phyloP scores from a whole-genome alignment of 108 stramenopile genomes.

The Asterionellopsis glacialis region DNA sequence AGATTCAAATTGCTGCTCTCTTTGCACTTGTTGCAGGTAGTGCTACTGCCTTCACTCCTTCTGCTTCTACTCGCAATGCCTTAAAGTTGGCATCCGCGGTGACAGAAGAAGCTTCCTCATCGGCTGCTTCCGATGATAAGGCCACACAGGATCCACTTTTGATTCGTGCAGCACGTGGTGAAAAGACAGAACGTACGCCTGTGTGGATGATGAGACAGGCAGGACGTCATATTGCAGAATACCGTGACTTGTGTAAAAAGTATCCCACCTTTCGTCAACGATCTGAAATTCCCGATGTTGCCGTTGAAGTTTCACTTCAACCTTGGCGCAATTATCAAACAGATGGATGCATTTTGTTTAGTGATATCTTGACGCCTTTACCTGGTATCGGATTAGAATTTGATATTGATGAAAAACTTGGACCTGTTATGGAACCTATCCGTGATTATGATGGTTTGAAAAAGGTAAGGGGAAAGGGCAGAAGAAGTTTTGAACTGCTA shows the following conservation, averaged over 20 bases:
- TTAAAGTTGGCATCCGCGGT: background rate
- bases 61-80: background rate
- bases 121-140: background rate
- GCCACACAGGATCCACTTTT: slow-evolving; percentile 70
- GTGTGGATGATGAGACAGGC: slow-evolving; percentile 99
- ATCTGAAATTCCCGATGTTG: slow-evolving; percentile 95
- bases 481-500: background rate
- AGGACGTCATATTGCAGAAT: slow-evolving; percentile 96
- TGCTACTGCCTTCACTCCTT: slow-evolving; percentile 18
- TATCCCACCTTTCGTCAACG: slow-evolving; percentile 94
- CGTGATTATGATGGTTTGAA: slow-evolving; percentile 65
- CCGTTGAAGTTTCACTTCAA: slow-evolving; percentile 96
- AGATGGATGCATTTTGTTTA: slow-evolving; percentile 98
- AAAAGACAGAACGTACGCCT: slow-evolving; percentile 92
- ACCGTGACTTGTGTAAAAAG: slow-evolving; percentile 93
- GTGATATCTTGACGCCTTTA: slow-evolving; percentile 96
- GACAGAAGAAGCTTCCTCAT: background rate
- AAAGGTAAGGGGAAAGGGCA: slow-evolving; percentile 17
- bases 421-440: slow-evolving; percentile 78
- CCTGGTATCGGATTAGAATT: slow-evolving; percentile 98
- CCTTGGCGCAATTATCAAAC: slow-evolving; percentile 94
- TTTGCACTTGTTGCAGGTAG: slow-evolving; percentile 6
- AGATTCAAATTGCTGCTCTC: slow-evolving; percentile 15
- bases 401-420: slow-evolving; percentile 87
- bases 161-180: slow-evolving; percentile 95